Percentiles rank a stretch among this genome's conserved stretches.
These are phyloP conservation scores for Geranomyces michiganensis DNA, from an alignment of 192 early-diverging fungal genomes.

Conservation along the genomic window DNA sequence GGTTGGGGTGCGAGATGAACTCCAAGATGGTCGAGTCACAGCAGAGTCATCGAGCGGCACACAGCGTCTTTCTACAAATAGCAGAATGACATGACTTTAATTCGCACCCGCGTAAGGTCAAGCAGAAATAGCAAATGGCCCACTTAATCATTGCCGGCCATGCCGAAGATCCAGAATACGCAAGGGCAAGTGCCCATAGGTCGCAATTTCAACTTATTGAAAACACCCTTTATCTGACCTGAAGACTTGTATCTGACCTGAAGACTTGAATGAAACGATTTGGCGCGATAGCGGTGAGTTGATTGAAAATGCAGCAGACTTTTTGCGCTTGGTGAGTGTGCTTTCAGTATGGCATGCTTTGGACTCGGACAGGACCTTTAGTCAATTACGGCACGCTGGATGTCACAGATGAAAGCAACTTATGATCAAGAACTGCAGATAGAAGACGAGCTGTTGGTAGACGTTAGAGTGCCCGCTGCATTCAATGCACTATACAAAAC, in stretches of 20 bases:
- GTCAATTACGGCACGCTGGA: background rate
- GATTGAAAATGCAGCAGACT: constrained; percentile 23
- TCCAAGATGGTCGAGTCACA: no score
- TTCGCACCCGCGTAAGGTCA: no score
- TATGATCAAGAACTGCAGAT: constrained; percentile 22
- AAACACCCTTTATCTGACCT: constrained; percentile 21
- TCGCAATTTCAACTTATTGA: background rate
- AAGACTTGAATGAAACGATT: constrained; percentile 15
- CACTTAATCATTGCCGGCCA: constrained; percentile 30
- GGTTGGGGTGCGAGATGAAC: no score
- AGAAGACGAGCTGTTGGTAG: constrained; percentile 1
- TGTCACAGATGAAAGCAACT: constrained; percentile 16
- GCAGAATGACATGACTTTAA: no score
- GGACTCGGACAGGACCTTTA: background rate
- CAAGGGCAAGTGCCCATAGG: constrained; percentile 1
- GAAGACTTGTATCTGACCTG: constrained; percentile 7
- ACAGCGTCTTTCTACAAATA: no score
- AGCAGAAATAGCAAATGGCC: constrained; percentile 16
- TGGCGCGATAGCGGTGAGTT: constrained; percentile 35
- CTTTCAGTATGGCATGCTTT: background rate
- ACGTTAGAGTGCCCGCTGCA: no score
- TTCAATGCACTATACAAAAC: no score
- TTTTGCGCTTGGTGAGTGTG: constrained; percentile 23
- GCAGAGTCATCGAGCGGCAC: no score
- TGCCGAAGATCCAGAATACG: constrained; percentile 27